Conservation (phyloP, 192 early-diverging fungal genomes). For the Geosiphon pyriformis region DNA sequence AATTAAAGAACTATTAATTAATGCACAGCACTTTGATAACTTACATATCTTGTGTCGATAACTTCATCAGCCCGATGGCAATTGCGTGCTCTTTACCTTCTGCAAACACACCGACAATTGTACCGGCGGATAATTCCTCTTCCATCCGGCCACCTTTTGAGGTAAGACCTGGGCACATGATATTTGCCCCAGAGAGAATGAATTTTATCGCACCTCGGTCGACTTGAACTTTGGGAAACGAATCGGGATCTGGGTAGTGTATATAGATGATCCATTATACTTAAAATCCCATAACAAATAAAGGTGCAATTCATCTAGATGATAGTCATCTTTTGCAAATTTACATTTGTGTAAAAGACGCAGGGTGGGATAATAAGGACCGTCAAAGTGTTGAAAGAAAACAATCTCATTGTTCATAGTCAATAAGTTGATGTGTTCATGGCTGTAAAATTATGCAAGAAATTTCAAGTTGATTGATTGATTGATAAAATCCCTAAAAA, state of each 20-base stretch:
- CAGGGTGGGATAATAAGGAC: slow-evolving; percentile 82
- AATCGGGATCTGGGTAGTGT: slow-evolving; percentile 66
- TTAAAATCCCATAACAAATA: slow-evolving; percentile 4
- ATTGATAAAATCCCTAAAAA: background rate
- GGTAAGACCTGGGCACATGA: slow-evolving; percentile 99
- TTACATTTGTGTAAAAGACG: slow-evolving; percentile 86
- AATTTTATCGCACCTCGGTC: slow-evolving; percentile 98
- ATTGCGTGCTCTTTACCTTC: slow-evolving; percentile 97
- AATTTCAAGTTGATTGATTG: background rate
- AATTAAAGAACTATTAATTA: slow-evolving; percentile 9
- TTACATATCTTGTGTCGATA: slow-evolving; percentile 88
- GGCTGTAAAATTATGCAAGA: slow-evolving; percentile 41
- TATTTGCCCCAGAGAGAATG: slow-evolving; percentile 91
- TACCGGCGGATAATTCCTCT: slow-evolving; percentile 60
- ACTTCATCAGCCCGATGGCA: slow-evolving; percentile 80
- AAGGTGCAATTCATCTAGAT: background rate
- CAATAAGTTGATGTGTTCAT: slow-evolving; percentile 82
- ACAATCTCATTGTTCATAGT: slow-evolving; percentile 79
- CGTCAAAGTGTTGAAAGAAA: slow-evolving; percentile 96
- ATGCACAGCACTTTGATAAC: slow-evolving; percentile 26
- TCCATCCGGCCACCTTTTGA: slow-evolving; percentile 85
- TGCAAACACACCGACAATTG: slow-evolving; percentile 83
- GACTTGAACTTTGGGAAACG: slow-evolving; percentile 85
- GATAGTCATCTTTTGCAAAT: background rate
- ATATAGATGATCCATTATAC: slow-evolving; percentile 8